phyloP scores from a whole-genome alignment of 2,329 filamentous ascomycete species.

The Rhinocladiella similis region DNA sequence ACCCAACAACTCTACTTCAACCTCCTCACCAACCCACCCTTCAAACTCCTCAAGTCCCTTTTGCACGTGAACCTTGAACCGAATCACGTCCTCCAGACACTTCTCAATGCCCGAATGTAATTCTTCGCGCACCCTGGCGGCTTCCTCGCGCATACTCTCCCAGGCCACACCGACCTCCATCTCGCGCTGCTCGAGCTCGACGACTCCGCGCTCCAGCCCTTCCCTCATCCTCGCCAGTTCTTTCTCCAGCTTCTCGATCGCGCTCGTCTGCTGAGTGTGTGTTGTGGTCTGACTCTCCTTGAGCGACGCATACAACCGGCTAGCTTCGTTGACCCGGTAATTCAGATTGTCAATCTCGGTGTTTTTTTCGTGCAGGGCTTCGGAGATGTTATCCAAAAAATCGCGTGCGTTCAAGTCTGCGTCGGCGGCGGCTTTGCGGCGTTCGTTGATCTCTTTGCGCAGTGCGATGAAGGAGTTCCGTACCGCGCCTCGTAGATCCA shows the following conservation, averaged over 20 bases:
- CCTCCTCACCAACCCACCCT: slow-evolving; percentile 86
- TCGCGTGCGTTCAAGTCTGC: slow-evolving; percentile 94
- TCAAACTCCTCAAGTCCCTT: slow-evolving; percentile 92
- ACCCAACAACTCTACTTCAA: slow-evolving; percentile 78
- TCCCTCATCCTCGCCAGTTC: slow-evolving; percentile 64
- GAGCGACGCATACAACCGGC: slow-evolving; percentile 83
- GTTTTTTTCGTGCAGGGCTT: slow-evolving; percentile 93
- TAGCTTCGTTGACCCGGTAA: slow-evolving; percentile 81
- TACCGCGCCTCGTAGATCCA: slow-evolving; percentile 80
- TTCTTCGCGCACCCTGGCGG: slow-evolving; percentile 71
- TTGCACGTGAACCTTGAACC: slow-evolving; percentile 97
- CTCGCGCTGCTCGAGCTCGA: slow-evolving; percentile 65
- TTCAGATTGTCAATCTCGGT: slow-evolving; percentile 89
- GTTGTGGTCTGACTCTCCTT: slow-evolving; percentile 85
- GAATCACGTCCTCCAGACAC: slow-evolving; percentile 95
- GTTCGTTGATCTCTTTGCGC: slow-evolving; percentile 88
- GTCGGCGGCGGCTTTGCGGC: slow-evolving; percentile 78
- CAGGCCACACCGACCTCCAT: slow-evolving; percentile 31
- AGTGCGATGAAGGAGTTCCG: slow-evolving; percentile 76
- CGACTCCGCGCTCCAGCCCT: slow-evolving; percentile 32
- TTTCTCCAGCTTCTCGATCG: slow-evolving; percentile 99
- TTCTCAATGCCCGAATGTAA: slow-evolving; percentile 95
- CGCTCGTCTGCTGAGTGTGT: slow-evolving; percentile 83
- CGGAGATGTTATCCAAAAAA: slow-evolving; percentile 88
- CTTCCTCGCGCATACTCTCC: slow-evolving; percentile 30